These are phyloP conservation scores for Tylopilus cervinicoccineus DNA, from an alignment of 768 basidiomycete genomes.

Conservation along the genomic window DNA sequence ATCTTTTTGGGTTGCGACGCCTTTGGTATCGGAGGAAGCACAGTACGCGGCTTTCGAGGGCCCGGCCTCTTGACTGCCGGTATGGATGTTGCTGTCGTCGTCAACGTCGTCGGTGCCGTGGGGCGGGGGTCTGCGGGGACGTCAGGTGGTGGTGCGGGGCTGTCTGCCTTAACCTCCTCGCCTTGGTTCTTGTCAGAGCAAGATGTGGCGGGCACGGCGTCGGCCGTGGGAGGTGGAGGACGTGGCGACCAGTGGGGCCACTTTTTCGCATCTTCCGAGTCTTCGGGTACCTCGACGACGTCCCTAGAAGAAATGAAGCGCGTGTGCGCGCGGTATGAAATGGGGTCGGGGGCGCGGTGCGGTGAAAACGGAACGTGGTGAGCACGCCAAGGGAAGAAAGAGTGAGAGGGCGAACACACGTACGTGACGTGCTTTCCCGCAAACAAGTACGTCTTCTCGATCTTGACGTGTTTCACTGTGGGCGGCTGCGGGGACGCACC, in stretches of 20 bases:
- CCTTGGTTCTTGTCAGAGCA: too few species aligned
- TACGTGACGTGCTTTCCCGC: constrained; percentile 76
- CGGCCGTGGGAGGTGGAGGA: too few species aligned
- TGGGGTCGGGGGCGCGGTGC: not conserved
- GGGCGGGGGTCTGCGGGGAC: too few species aligned
- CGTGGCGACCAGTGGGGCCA: constrained; percentile 55
- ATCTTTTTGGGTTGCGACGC: constrained; percentile 66
- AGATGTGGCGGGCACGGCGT: too few species aligned
- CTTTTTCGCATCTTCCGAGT: constrained; percentile 69
- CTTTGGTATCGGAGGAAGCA: constrained; percentile 52
- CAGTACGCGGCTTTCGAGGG: constrained; percentile 61
- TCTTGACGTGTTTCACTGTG: constrained; percentile 49
- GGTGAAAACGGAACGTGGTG: not conserved
- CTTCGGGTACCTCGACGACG: constrained; percentile 66
- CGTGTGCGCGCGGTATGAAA: not conserved
- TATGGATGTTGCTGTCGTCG: not conserved
- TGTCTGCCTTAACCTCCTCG: not conserved
- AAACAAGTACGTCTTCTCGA: constrained; percentile 67
- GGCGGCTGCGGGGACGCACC: constrained; percentile 1
- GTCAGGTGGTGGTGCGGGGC: not conserved
- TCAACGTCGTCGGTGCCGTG: not conserved
- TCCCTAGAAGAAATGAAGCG: constrained; percentile 45
- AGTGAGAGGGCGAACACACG: constrained; percentile 23
- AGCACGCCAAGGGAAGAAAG: not conserved
- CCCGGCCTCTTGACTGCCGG: constrained; percentile 44